Conservation (phyloP, 2,329 filamentous ascomycete genomes). For the Phaeosphaeria sp. region DNA sequence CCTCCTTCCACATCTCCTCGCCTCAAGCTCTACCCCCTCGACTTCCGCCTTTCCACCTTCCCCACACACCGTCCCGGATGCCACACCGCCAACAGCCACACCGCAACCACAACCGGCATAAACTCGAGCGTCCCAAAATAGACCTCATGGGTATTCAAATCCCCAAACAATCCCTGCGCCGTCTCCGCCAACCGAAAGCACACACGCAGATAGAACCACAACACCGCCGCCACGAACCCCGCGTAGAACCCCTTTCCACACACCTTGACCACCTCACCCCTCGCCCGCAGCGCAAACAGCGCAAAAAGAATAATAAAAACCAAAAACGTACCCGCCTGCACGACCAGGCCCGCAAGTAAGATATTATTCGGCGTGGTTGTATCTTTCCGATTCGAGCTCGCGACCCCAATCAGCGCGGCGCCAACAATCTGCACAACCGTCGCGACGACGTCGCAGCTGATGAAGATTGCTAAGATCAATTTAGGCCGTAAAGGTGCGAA, state of each 20-base stretch:
- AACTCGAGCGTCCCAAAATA: slow-evolving; percentile 64
- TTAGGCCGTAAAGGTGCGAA: slow-evolving; percentile 57
- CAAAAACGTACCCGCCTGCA: slow-evolving; percentile 62
- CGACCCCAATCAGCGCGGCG: slow-evolving; percentile 61
- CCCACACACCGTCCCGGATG: slow-evolving; percentile 52
- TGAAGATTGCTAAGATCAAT: slow-evolving; percentile 61
- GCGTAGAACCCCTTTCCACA: slow-evolving; percentile 51
- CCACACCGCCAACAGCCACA: slow-evolving; percentile 55
- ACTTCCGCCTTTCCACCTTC: not conserved
- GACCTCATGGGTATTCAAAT: slow-evolving; percentile 58
- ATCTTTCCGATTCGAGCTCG: slow-evolving; percentile 57
- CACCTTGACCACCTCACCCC: slow-evolving; percentile 32
- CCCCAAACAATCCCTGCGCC: slow-evolving; percentile 55
- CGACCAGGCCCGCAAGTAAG: slow-evolving; percentile 61
- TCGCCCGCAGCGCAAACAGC: slow-evolving; percentile 52
- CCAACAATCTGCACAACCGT: slow-evolving; percentile 63
- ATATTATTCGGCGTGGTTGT: slow-evolving; percentile 63
- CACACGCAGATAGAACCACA: slow-evolving; percentile 61
- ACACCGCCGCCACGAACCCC: slow-evolving; percentile 54
- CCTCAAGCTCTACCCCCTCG: slow-evolving; percentile 1
- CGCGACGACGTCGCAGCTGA: slow-evolving; percentile 61
- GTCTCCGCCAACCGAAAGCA: slow-evolving; percentile 64
- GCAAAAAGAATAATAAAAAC: slow-evolving; percentile 56
- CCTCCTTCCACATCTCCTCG: too few species aligned
- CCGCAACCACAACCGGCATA: slow-evolving; percentile 59